These are phyloP conservation scores for Colletotrichum spaethianum DNA, from an alignment of 2,329 filamentous ascomycete species.

Conservation along the genomic window DNA sequence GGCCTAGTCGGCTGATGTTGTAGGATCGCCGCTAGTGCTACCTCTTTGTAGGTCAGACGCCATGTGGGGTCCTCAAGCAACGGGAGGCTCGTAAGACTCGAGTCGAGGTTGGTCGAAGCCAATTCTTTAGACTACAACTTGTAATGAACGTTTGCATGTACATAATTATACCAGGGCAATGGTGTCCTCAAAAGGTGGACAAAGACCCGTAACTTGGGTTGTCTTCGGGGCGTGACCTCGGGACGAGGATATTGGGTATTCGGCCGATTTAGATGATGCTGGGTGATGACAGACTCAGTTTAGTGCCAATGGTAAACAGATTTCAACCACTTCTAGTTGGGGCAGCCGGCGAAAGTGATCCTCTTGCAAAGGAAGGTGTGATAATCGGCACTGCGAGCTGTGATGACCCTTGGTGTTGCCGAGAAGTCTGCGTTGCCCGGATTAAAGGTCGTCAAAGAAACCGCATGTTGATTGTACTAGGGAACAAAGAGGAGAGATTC, in stretches of 20 bases:
- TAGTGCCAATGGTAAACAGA: background rate
- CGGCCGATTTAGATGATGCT: slow-evolving; percentile 11
- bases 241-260: background rate
- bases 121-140: slow-evolving; percentile 31
- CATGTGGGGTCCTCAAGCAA: slow-evolving; percentile 3
- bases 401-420: background rate
- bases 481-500: background rate
- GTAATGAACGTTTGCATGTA: slow-evolving; percentile 37
- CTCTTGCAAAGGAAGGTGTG: background rate
- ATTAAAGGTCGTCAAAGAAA: background rate
- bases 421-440: background rate
- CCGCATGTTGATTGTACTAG: too few relatives aligned
- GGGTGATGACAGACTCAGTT: slow-evolving; percentile 8
- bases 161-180: slow-evolving; percentile 27
- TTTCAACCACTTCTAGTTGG: background rate
- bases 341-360: background rate
- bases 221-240: background rate
- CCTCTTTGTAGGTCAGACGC: slow-evolving; percentile 19
- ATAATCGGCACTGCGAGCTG: background rate
- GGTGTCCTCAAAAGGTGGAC: slow-evolving; percentile 17
- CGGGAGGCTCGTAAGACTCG: slow-evolving; percentile 10
- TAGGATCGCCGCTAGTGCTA: slow-evolving; percentile 24
- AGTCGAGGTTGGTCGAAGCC: slow-evolving; percentile 28
- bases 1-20: slow-evolving; percentile 2
- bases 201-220: background rate